Evolutionary conservation across 805 yeast genomes (phyloP).

Genomic region (Kodamaea kaohsiungensis): DNA sequence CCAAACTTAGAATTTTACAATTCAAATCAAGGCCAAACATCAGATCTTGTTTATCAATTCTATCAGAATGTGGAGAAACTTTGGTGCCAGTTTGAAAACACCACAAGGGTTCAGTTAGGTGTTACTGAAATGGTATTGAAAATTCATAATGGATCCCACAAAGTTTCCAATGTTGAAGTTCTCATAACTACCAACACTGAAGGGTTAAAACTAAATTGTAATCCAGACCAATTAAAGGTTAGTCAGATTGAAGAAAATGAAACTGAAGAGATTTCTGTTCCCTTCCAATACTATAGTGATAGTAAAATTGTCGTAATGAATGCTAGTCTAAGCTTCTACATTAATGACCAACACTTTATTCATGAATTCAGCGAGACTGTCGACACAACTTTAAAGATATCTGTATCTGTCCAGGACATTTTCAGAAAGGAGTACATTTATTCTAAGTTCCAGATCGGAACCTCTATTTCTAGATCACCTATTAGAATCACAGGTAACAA

Average conservation of each 20-base stretch:
- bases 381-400: slow-evolving; percentile 58
- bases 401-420: slow-evolving; percentile 81
- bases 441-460: slow-evolving; percentile 69
- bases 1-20: not conserved
- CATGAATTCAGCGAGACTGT: slow-evolving; percentile 34
- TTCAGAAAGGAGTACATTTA: slow-evolving; percentile 58
- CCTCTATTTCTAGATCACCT: slow-evolving; percentile 53
- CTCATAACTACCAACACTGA: slow-evolving; percentile 18
- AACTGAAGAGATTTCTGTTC: slow-evolving; percentile 25
- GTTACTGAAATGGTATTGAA: slow-evolving; percentile 25
- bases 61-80: slow-evolving; percentile 23
- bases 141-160: slow-evolving; percentile 30
- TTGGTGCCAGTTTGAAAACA: slow-evolving; percentile 27
- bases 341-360: slow-evolving; percentile 19
- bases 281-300: slow-evolving; percentile 33
- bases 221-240: not conserved
- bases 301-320: slow-evolving; percentile 24
- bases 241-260: slow-evolving; percentile 5
- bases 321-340: slow-evolving; percentile 22
- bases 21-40: not conserved
- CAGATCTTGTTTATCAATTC: slow-evolving; percentile 6
- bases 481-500: slow-evolving; percentile 50
- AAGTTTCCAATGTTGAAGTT: slow-evolving; percentile 28
- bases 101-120: slow-evolving; percentile 29
- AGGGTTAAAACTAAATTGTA: not conserved